Evolutionary conservation across 139 green algal species (phyloP), one percentile per base, ranked within the genome.

Genomic region (Penium margaritaceum): DNA sequence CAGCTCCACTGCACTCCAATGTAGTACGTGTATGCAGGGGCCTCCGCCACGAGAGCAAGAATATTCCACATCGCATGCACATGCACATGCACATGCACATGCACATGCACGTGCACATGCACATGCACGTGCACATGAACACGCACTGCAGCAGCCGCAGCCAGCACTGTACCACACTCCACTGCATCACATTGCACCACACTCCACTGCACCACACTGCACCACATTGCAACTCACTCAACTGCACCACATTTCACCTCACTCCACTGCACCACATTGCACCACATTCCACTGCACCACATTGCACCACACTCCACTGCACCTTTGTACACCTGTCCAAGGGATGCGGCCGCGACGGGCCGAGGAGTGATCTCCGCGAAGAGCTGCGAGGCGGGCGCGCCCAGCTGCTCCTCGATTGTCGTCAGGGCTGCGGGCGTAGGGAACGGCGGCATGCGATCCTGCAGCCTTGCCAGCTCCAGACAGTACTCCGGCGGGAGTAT

Each of bases 281-380:
- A 33, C 54, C 24, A 15, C n/a, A 32, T 14, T 63, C 15, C 54
- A 54, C n/a, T n/a, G n/a, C n/a, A n/a, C n/a, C n/a, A 66, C 15
- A 66, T 21, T 15, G 17, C 14, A 34, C 5, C 46, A 66, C 15
- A 66, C 14, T 15, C 14, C 14, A 34, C 5, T 29, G 17, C 35
- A 77, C 70, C 70, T 46, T 68, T 74, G 55, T 81, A 81, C 21
- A 81, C 75, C 68, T 78, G 68, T 0, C 81, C 81, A 15, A 85
- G 72, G 3, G 60, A 77, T 9, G 93, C 93, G 21, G 93, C 93
- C 5, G 94, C 94, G 36, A 98, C 86, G n/a, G 94, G 94, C 55
- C 83, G 66, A 61, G 90, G 78, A 34, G 84, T 90, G 60, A 98
- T 92, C 68, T 77, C 80, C 41, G 58, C 84, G 77, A 97, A 98